Evolutionary conservation across 1,139 yeast species (phyloP), one percentile per base, ranked within the genome.

Genomic region (Suhomyces bolitotheri): DNA sequence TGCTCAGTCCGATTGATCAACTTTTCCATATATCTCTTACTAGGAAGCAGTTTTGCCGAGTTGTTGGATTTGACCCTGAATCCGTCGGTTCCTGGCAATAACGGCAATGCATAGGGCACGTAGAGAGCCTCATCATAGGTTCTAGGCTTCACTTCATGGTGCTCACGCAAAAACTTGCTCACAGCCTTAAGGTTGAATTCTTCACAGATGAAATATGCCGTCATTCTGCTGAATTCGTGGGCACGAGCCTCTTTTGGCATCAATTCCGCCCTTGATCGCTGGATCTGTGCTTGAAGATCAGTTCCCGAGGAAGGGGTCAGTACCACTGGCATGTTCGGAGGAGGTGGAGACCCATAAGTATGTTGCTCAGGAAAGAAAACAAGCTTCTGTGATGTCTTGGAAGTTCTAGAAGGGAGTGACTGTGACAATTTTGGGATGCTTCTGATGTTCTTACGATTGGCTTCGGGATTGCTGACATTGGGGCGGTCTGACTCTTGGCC

Each of bases 161-260:
- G 72, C 11, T 73, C 70, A 29, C 75, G 67, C 27, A 90, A 60
- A 50, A 86, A 90, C 36, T 73, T 71, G 1, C 84, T 73, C 1
- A 88, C 78, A 2, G 77, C 69, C 25, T 72, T 70, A 34, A 90
- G 62, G 49, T 85, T 73, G 53, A 89, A 82, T 15, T 85, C 88
- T 39, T 88, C 96, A 16, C 96, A 81, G 7, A 89, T 81, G 48
- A 88, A 78, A 57, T 90, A 90, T 0, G 97, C 97, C 0, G 97
- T 89, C 46, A 89, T 88, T 41, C 97, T 63, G 22, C 95, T 80
- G 47, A 83, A 76, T 45, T 80, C 85, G 25, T 75, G 79, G 3
- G 81, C 85, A 41, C 90, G 62, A 25, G 73, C 71, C 33, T 80
- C 89, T 47, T 81, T 80, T 6, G 85, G 76, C 73, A 80, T 67